Percentiles rank a stretch among this genome's conserved stretches.
Conservation (phyloP, 257 asterid species). For the Nicotiana tabacum region DNA sequence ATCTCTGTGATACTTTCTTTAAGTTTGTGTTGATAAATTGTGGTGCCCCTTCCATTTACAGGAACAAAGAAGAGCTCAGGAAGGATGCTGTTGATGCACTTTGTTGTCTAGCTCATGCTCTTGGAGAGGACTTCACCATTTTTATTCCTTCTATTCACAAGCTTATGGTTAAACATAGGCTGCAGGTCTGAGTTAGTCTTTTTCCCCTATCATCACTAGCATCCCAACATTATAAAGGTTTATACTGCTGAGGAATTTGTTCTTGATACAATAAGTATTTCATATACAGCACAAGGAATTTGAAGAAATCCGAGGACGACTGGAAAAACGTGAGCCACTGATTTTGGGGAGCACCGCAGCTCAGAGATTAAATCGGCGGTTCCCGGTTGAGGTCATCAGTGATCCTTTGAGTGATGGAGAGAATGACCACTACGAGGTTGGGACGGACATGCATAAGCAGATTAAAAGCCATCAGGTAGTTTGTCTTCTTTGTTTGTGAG, state of each 20-base stretch:
- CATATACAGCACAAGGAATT: slow-evolving; percentile 82
- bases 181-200: slow-evolving; percentile 45
- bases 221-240: slow-evolving; percentile 9
- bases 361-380: slow-evolving; percentile 59
- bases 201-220: neutral
- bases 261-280: slow-evolving; percentile 9
- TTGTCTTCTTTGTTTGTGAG: neutral
- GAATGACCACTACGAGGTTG: slow-evolving; percentile 51
- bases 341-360: slow-evolving; percentile 54
- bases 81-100: slow-evolving; percentile 94
- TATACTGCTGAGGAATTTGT: neutral
- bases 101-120: slow-evolving; percentile 91
- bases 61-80: slow-evolving; percentile 84
- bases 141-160: slow-evolving; percentile 89
- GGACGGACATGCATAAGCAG: slow-evolving; percentile 56
- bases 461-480: slow-evolving; percentile 68
- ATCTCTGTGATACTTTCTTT: neutral
- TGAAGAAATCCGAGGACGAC: slow-evolving; percentile 78
- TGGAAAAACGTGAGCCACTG: slow-evolving; percentile 70
- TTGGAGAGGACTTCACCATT: slow-evolving; percentile 93
- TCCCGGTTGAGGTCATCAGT: slow-evolving; percentile 83
- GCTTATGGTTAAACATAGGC: slow-evolving; percentile 75
- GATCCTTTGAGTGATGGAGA: slow-evolving; percentile 90
- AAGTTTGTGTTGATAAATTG: neutral
- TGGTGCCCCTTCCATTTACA: slow-evolving; percentile 31